Base-by-base conservation (phyloP, 179 eudicot species). In the Heliamphora pulchella region DNA sequence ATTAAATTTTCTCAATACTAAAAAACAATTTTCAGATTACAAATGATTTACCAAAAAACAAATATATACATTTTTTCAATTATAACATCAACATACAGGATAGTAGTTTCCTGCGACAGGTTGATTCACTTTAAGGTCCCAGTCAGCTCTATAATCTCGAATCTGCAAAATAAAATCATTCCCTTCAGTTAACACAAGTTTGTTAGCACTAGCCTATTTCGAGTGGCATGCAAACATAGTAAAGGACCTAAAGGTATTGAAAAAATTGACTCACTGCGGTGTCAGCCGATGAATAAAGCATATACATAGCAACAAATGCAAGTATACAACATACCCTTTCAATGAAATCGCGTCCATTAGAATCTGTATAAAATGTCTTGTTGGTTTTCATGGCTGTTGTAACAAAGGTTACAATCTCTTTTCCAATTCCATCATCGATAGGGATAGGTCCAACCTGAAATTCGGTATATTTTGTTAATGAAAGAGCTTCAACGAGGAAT, bases 101-200 rank as follows among this genome's bases (percentile, higher is more conserved):
- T 96, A 96, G 82, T 96, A 96, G 82, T 96, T 96, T 77, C 99
- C 99, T 65, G 98, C 96, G 68, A 90, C 89, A 69, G 99, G 99
- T 88, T 96, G 87, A 82, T 90, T 87, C 81, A 96, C 98, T 92
- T 94, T 82, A 82, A 94, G 89, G 81, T 88, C 44, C 99, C 99
- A 96, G 86, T 96, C 99, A 77, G 97, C 81, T 86, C 99, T 90
- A 80, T 92, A 92, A 86, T 96, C 96, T 77, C 98, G 96, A 80
- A 94, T 84, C 99, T 96, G 92, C 79, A 74, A 70, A 81, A 79
- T 17, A 77, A 83, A 55, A 55, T 55, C 43, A 76, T 2, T 53
- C 13, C 43, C 50, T 72, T 51, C 10, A 20, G 8, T 53, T 63
- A 9, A 17, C 44, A 44, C 14, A 55, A 66, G 55, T 67, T 39